Conservation (phyloP, 2,329 filamentous ascomycete species). For the Xylaria sp. region DNA sequence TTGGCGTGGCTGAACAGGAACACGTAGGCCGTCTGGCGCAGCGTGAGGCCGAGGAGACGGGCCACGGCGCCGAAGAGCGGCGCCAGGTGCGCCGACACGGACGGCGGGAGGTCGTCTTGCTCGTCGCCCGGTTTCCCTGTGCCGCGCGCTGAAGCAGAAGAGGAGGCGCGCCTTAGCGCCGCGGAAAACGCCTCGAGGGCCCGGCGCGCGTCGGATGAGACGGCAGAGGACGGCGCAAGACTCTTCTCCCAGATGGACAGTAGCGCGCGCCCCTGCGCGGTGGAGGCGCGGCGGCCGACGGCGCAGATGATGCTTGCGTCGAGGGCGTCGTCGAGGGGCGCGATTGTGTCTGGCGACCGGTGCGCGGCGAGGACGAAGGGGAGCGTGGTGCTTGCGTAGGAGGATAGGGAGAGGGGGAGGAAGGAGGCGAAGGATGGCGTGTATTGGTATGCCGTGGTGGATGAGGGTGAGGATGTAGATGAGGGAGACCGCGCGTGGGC, state of each 20-base stretch:
- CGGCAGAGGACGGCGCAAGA: slow-evolving; percentile 55
- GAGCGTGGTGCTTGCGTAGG: slow-evolving; percentile 76
- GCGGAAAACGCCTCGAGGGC: slow-evolving; percentile 38
- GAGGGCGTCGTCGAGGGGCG: slow-evolving; percentile 75
- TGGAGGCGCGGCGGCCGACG: slow-evolving; percentile 79
- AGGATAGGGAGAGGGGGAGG: slow-evolving; percentile 75
- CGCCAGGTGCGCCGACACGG: slow-evolving; percentile 72
- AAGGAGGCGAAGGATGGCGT: slow-evolving; percentile 70
- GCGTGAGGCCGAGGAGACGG: slow-evolving; percentile 67
- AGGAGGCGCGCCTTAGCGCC: slow-evolving; percentile 31
- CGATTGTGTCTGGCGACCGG: slow-evolving; percentile 62
- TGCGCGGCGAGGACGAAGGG: slow-evolving; percentile 80
- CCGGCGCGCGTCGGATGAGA: slow-evolving; percentile 39
- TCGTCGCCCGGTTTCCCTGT: slow-evolving; percentile 12
- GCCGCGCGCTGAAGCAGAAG: not conserved
- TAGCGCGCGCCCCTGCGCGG: slow-evolving; percentile 80
- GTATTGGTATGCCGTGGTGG: slow-evolving; percentile 24
- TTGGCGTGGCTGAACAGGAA: slow-evolving; percentile 82
- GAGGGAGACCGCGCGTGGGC: slow-evolving; percentile 65
- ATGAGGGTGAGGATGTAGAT: not conserved
- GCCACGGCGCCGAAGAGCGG: slow-evolving; percentile 77
- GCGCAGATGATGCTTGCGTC: slow-evolving; percentile 82
- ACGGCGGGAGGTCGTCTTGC: slow-evolving; percentile 53
- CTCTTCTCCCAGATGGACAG: slow-evolving; percentile 81
- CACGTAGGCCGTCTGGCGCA: slow-evolving; percentile 75